Conservation (phyloP, 805 yeast genomes). For the Starmerella apicola region DNA sequence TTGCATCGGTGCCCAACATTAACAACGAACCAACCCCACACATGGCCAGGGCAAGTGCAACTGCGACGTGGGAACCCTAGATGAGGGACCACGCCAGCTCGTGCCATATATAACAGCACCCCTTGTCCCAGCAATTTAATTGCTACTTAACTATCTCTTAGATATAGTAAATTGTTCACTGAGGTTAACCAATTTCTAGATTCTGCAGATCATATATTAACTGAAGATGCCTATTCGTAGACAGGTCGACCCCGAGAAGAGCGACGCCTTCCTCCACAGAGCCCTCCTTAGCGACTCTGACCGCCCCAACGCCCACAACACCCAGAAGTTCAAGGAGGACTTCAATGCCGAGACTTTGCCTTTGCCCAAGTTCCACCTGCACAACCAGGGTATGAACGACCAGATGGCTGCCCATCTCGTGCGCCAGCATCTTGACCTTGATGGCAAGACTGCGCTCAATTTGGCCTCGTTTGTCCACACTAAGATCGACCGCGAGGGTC, state of each 20-base stretch:
- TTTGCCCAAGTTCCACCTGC: slow-evolving; percentile 47
- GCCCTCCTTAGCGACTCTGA: not conserved
- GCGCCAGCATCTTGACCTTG: slow-evolving; percentile 63
- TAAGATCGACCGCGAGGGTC: slow-evolving; percentile 41
- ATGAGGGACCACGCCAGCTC: too few relatives aligned
- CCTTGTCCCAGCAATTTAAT: too few relatives aligned
- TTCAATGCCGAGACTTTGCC: slow-evolving; percentile 15
- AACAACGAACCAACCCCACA: too few relatives aligned
- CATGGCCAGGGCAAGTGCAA: too few relatives aligned
- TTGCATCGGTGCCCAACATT: too few relatives aligned
- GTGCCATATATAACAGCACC: too few relatives aligned
- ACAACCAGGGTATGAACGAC: slow-evolving; percentile 41
- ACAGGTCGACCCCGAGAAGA: not conserved
- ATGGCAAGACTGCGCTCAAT: slow-evolving; percentile 74
- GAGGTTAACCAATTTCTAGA: too few relatives aligned
- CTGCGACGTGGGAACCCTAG: too few relatives aligned
- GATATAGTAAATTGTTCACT: too few relatives aligned
- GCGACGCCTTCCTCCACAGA: slow-evolving; percentile 1
- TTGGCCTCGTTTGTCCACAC: slow-evolving; percentile 87
- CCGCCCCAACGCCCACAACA: not conserved
- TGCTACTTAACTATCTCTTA: too few relatives aligned
- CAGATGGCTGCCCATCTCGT: slow-evolving; percentile 48
- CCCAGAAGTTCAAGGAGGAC: slow-evolving; percentile 1
- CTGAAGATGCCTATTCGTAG: too few relatives aligned
- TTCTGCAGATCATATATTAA: too few relatives aligned